Evolutionary conservation across 139 green algal species (phyloP).

Genomic region (Pleodorina starrii): DNA sequence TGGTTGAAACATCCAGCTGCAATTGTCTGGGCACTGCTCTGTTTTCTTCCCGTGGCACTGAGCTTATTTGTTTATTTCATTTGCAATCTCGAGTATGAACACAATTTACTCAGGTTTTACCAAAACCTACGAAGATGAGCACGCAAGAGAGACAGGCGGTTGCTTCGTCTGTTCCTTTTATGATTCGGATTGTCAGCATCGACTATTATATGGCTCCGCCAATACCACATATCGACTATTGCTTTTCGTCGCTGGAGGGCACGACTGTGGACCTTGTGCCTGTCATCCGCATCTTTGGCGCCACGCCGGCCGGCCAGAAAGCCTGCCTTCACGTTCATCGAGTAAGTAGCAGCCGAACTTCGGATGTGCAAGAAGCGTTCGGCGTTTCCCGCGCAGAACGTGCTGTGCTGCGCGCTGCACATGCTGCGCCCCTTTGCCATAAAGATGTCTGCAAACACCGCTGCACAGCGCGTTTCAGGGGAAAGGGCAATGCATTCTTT

Average conservation of each 20-base stretch:
- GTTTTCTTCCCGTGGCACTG: too few species aligned
- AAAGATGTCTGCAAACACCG: neutral
- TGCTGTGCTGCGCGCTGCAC: constrained; percentile 40
- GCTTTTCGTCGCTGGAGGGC: constrained; percentile 76
- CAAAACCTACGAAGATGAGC: neutral
- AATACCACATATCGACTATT: constrained; percentile 83
- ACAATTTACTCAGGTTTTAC: too few species aligned
- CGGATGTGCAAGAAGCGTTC: neutral
- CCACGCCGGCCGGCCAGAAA: constrained; percentile 89
- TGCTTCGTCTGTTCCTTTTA: constrained; percentile 53
- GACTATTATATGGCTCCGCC: constrained; percentile 92
- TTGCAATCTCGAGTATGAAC: too few species aligned
- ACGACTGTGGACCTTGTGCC: constrained; percentile 82
- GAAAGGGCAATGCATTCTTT: too few species aligned
- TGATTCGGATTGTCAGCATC: constrained; percentile 81
- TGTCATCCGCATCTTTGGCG: constrained; percentile 93
- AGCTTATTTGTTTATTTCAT: too few species aligned
- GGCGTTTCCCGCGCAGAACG: neutral
- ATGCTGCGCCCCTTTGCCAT: constrained; percentile 3
- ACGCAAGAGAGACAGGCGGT: neutral
- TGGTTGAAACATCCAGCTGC: too few species aligned
- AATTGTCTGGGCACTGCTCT: too few species aligned
- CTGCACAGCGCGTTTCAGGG: too few species aligned
- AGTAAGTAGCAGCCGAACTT: constrained; percentile 51
- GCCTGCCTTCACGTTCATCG: constrained; percentile 94